Evolutionary conservation across 129 eudicot genomes (phyloP).

Genomic region (Heracleum sosnowskyi): DNA sequence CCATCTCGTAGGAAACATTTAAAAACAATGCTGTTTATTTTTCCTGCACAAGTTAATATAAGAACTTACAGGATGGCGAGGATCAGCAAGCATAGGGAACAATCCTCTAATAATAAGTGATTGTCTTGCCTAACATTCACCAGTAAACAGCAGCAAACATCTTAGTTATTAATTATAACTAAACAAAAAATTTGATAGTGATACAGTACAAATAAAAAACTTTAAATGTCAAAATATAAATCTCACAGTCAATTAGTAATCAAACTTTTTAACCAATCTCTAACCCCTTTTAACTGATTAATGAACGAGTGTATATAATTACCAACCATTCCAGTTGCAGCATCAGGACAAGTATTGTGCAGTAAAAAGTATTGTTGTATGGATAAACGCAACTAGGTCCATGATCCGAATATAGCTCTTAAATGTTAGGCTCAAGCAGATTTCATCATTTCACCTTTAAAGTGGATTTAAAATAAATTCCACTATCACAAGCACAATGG

Average conservation of each 20-base stretch:
- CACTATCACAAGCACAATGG: neutral
- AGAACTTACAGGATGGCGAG: slow-evolving; percentile 85
- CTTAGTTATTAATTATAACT: neutral
- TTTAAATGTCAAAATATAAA: neutral
- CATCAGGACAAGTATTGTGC: neutral
- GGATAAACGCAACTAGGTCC: no score
- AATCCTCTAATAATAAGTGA: slow-evolving; percentile 91
- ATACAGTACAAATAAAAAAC: neutral
- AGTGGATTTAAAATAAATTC: neutral
- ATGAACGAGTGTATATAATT: no score
- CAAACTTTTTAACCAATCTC: neutral
- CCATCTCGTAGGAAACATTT: no score
- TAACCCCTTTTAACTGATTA: neutral
- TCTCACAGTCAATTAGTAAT: neutral
- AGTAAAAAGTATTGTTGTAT: no score
- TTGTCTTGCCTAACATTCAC: slow-evolving; percentile 70
- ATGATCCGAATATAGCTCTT: neutral
- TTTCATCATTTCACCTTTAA: neutral
- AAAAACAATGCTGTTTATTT: no score
- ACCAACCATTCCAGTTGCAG: neutral
- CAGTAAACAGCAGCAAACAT: neutral
- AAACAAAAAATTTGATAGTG: neutral
- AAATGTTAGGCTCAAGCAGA: neutral
- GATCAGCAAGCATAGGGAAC: slow-evolving; percentile 97
- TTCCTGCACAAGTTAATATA: no score